Evolutionary conservation across 441 rosid genomes (phyloP), one percentile per base, ranked within the genome.

Genomic region (Mallotus japonicus): DNA sequence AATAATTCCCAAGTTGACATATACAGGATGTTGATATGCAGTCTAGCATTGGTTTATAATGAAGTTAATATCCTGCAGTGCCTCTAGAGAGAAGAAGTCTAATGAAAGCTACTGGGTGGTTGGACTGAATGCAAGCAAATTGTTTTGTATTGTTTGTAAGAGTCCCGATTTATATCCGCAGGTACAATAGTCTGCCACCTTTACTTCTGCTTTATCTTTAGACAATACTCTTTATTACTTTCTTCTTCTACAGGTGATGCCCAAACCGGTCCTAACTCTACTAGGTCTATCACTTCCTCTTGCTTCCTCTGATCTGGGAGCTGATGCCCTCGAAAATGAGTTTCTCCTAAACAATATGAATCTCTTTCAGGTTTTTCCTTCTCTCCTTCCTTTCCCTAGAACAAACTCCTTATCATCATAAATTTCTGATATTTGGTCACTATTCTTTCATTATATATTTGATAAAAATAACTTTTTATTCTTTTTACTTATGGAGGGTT

Each of bases 251-350:
- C 86, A 95, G 99, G 96, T 95, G 83, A 83, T 85, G 69, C 99
- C 97, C 47, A 90, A 92, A 78, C 98, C 99, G 54, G 83, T 90
- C 71, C 92, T 95, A 74, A 83, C 93, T 34, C 76, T 91, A 50
- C 68, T 92, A 34, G 81, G 87, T 83, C 83, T 88, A 66, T 86
- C 92, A 60, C 83, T 85, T 76, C 98, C 99, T 47, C 87, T 95
- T 57, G 91, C 93, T 69, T 91, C 96, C 67, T 92, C 99, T 75
- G 99, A 92, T 80, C 81, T 95, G 42, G 98, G 99, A 77, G 91
- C 95, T 55, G 95, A 87, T 71, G 80, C 96, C 73, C 96, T 89
- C 70, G 98, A 91, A 81, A 92, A 95, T 46, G 98, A 95, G 83
- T 89, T 95, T 78, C 85, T 95, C 68, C 67, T 92, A 75, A 95